phyloP scores from a whole-genome alignment of 2,329 filamentous ascomycete genomes.

The Leptographium procerum region DNA sequence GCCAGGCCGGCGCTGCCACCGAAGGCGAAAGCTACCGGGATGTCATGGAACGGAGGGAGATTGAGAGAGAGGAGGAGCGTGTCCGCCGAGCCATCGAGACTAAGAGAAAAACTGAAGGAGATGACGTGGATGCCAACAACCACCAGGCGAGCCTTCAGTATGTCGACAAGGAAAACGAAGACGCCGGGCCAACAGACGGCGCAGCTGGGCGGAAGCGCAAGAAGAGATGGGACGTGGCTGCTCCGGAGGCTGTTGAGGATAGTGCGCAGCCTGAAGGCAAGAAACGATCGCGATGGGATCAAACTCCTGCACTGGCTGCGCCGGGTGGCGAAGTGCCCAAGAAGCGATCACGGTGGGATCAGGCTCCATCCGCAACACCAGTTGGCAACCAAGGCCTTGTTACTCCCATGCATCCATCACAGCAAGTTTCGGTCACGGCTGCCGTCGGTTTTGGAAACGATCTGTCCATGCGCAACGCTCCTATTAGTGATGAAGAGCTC shows the following conservation, averaged over 20 bases:
- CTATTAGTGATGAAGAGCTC: conserved; percentile 86
- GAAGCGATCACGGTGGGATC: conserved; percentile 82
- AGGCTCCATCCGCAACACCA: conserved; percentile 67
- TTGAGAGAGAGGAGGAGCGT: conserved; percentile 88
- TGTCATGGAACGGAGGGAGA: conserved; percentile 78
- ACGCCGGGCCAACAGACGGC: conserved; percentile 55
- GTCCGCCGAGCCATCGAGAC: conserved; percentile 72
- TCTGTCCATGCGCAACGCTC: conserved; percentile 64
- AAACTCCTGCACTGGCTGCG: conserved; percentile 50
- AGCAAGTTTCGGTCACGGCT: conserved; percentile 35
- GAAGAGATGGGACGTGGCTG: conserved; percentile 82
- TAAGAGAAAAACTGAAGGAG: conserved; percentile 47
- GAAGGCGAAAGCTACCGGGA: conserved; percentile 79
- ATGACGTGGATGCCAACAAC: conserved; percentile 49
- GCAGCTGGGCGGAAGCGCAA: conserved; percentile 67
- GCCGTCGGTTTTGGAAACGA: conserved; percentile 66
- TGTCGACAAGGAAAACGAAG: conserved; percentile 58
- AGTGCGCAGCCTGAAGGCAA: conserved; percentile 42
- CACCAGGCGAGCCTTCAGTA: conserved; percentile 67
- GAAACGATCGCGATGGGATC: conserved; percentile 82
- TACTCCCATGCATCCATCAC: conserved; percentile 65
- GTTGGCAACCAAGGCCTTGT: conserved; percentile 63
- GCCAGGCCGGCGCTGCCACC: conserved; percentile 54
- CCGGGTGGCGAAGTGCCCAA: conserved; percentile 45
- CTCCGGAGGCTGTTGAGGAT: conserved; percentile 31